Conservation (phyloP, 345 rosid species). For the Eucalyptus cloeziana region DNA sequence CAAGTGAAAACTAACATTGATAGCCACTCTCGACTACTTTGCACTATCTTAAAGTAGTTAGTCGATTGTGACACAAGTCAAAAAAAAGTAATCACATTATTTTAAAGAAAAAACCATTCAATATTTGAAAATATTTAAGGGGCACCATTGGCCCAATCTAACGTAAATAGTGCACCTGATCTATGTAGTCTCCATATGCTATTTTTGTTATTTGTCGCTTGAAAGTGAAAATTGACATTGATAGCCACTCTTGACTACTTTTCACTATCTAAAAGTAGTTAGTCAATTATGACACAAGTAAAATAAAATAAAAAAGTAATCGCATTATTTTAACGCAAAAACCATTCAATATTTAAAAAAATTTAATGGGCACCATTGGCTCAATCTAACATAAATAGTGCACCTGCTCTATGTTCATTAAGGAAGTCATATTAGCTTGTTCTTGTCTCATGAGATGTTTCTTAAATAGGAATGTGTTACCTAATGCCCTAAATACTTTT, state of each 20-base stretch:
- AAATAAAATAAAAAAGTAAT: background rate
- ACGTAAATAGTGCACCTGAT: background rate
- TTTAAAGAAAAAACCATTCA: too few relatives aligned
- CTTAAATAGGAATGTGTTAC: background rate
- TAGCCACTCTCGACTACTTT: background rate
- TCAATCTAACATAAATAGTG: background rate
- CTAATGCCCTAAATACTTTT: background rate
- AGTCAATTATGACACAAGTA: background rate
- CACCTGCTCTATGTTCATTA: background rate
- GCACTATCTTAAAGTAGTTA: background rate
- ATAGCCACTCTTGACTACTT: background rate
- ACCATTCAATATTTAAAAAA: background rate
- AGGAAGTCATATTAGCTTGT: background rate
- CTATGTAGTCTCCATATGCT: background rate
- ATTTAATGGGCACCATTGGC: background rate
- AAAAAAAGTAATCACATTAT: background rate
- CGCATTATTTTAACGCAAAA: too few relatives aligned
- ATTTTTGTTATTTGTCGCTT: background rate
- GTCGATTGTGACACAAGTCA: rapidly evolving
- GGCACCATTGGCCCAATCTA: background rate
- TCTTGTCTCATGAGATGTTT: background rate
- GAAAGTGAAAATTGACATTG: background rate
- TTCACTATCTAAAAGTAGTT: background rate
- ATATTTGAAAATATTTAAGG: background rate
- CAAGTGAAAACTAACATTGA: background rate